Percentiles rank a stretch among this genome's conserved stretches.
These are phyloP conservation scores for Groenewaldozyma auringiensis DNA, from an alignment of 1,139 yeast genomes.

Conservation along the genomic window DNA sequence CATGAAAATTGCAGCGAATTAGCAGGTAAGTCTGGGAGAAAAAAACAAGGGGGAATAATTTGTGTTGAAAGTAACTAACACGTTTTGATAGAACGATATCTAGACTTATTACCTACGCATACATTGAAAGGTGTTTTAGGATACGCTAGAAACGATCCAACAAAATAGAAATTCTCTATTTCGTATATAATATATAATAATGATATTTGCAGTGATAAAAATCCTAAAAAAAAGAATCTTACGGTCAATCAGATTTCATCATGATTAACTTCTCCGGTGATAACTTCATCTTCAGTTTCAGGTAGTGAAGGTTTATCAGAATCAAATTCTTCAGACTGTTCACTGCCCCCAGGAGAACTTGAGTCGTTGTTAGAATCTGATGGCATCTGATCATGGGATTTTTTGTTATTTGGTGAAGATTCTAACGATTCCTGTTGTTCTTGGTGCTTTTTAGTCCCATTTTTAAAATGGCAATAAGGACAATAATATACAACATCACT, in stretches of 20 bases:
- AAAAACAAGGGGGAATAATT: no score
- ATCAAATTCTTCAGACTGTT: no score
- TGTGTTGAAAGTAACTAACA: no score
- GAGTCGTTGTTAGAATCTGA: no score
- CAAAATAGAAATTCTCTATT: conserved; percentile 40
- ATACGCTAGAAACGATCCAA: conserved; percentile 79
- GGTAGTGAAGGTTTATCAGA: no score
- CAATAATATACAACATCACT: conserved; percentile 54
- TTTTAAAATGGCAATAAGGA: conserved; percentile 60
- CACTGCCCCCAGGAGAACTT: no score
- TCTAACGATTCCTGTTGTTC: no score
- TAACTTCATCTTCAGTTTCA: no score
- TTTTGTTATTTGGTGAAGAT: no score
- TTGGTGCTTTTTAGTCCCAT: conserved; percentile 33
- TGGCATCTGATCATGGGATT: no score
- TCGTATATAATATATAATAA: neutral
- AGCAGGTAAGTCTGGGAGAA: conserved; percentile 36
- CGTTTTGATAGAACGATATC: conserved; percentile 46
- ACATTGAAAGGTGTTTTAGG: conserved; percentile 68
- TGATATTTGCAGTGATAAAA: neutral
- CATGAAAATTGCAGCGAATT: conserved; percentile 70
- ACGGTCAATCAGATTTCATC: no score
- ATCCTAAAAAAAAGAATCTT: neutral
- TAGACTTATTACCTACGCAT: conserved; percentile 65
- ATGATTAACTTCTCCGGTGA: no score